phyloP scores from a whole-genome alignment of 2,329 filamentous ascomycete genomes.

The Colletotrichum simmondsii region DNA sequence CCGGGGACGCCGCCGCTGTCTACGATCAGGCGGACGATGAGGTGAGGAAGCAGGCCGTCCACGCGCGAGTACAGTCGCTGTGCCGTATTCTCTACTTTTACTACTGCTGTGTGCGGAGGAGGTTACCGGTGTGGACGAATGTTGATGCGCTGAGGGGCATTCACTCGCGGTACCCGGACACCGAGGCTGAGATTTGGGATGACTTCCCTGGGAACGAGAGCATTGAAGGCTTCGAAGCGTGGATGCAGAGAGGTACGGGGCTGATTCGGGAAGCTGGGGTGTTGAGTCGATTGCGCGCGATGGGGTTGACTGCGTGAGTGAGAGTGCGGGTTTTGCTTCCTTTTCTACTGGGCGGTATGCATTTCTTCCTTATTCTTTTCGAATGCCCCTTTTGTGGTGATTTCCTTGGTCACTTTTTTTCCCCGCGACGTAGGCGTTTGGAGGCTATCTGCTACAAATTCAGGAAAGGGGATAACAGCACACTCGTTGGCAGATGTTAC shows the following conservation, averaged over 20 bases:
- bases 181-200: slow-evolving; percentile 51
- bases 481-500: neutral
- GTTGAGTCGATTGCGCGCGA: slow-evolving; percentile 29
- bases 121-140: slow-evolving; percentile 50
- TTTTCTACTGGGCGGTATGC: neutral
- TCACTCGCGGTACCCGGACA: slow-evolving; percentile 53
- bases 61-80: slow-evolving; percentile 50
- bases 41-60: slow-evolving; percentile 48
- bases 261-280: slow-evolving; percentile 52
- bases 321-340: neutral
- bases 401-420: neutral
- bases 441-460: neutral
- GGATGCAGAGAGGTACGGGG: slow-evolving; percentile 50
- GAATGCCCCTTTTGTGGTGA: neutral
- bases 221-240: slow-evolving; percentile 49
- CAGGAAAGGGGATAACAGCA: neutral
- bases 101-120: slow-evolving; percentile 54
- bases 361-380: neutral
- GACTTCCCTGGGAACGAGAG: slow-evolving; percentile 52
- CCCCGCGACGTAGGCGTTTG: neutral
- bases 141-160: slow-evolving; percentile 47
- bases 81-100: slow-evolving; percentile 57
- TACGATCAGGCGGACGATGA: slow-evolving; percentile 46
- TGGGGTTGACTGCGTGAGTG: neutral
- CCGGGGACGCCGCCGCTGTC: slow-evolving; percentile 42